Percentiles rank a stretch among this genome's conserved stretches.
Evolutionary conservation across 495 filamentous ascomycete genomes (phyloP).

Genomic region (Hypoxylon intermedium): DNA sequence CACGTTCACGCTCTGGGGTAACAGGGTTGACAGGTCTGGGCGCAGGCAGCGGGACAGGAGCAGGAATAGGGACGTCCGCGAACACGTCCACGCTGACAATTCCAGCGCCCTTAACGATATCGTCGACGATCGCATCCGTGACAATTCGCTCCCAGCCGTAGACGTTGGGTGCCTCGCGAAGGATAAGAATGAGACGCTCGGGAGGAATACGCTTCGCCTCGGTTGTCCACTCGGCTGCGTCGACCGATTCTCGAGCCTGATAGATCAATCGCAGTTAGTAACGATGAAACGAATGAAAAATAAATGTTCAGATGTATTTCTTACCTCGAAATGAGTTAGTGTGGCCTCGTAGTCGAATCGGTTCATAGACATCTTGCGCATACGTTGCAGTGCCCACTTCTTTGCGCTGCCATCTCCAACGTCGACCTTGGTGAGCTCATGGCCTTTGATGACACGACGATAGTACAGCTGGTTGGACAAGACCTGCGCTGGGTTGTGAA

Average conservation of each 20-base stretch:
- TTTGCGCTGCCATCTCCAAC: background rate
- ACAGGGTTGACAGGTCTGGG: no score
- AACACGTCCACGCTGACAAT: background rate
- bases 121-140: background rate
- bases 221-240: background rate
- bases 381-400: background rate
- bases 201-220: background rate
- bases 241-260: background rate
- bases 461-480: slow-evolving; percentile 1
- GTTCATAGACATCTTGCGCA: background rate
- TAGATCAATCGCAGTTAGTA: background rate
- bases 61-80: background rate
- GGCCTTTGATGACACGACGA: background rate
- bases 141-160: slow-evolving; percentile 3
- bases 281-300: background rate
- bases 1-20: no score
- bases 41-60: no score
- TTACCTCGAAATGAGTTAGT: background rate
- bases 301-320: background rate
- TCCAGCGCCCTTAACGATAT: background rate
- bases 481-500: background rate
- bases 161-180: background rate
- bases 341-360: slow-evolving; percentile 5
- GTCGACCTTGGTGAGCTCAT: background rate
- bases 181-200: background rate